Conservation (phyloP, 495 filamentous ascomycete species). For the Podospora australis region DNA sequence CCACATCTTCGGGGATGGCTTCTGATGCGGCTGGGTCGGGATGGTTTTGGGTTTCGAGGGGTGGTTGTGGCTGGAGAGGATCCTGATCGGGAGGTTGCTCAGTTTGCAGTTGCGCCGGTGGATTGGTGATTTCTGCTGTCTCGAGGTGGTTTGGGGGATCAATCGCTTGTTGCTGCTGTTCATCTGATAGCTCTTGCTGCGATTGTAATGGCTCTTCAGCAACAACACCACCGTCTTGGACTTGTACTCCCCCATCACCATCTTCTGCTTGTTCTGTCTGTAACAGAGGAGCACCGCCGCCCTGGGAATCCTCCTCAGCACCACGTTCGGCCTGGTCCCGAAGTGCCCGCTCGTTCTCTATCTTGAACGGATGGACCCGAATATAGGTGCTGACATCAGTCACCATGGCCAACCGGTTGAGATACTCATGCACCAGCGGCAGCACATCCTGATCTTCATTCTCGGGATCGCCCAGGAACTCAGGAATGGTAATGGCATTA, state of each 20-base stretch:
- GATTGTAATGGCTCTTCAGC: too few relatives aligned
- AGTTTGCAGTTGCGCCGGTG: too few relatives aligned
- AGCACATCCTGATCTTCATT: constrained; percentile 26
- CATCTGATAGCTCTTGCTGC: too few relatives aligned
- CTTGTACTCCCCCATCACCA: background rate
- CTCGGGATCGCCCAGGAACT: constrained; percentile 53
- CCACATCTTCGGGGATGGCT: too few relatives aligned
- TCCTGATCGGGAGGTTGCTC: too few relatives aligned
- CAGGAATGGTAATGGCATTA: constrained; percentile 75
- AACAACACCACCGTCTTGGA: background rate
- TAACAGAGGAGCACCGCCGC: background rate
- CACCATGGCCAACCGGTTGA: constrained; percentile 37
- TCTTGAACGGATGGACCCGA: constrained; percentile 26
- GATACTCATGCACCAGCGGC: constrained; percentile 43
- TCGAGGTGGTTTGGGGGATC: too few relatives aligned
- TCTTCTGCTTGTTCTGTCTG: background rate
- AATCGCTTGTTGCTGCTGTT: too few relatives aligned
- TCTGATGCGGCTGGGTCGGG: too few relatives aligned
- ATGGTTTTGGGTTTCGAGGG: too few relatives aligned
- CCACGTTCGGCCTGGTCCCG: background rate
- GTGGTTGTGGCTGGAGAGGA: too few relatives aligned
- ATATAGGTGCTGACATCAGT: constrained; percentile 45
- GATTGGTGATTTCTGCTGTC: too few relatives aligned
- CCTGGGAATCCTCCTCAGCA: background rate
- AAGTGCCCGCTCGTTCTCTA: background rate